Conservation (phyloP, 495 filamentous ascomycete species). For the Talaromyces nanjingensis region DNA sequence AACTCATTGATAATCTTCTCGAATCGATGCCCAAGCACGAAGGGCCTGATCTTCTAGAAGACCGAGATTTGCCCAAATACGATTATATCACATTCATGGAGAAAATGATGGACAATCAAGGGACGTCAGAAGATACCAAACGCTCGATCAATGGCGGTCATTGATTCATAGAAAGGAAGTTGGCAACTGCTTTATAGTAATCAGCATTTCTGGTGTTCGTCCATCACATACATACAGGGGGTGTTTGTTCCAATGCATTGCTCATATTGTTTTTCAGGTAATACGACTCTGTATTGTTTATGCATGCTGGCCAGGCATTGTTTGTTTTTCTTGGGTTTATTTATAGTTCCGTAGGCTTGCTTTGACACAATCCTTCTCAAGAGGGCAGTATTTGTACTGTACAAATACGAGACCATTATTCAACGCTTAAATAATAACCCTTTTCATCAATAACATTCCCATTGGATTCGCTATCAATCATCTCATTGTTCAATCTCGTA, state of each 20-base stretch:
- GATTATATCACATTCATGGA: constrained; percentile 95
- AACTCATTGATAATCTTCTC: constrained; percentile 86
- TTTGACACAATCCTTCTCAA: not conserved
- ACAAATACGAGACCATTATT: not conserved
- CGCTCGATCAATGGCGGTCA: constrained; percentile 22
- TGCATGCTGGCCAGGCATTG: constrained; percentile 16
- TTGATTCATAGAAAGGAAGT: constrained; percentile 12
- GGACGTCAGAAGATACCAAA: constrained; percentile 1
- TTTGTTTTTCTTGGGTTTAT: constrained; percentile 19
- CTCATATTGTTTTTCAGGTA: constrained; percentile 14
- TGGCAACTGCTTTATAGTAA: constrained; percentile 10
- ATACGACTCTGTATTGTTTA: constrained; percentile 8
- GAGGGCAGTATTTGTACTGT: not conserved
- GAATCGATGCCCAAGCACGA: constrained; percentile 75
- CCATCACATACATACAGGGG: constrained; percentile 1
- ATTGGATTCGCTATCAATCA: not conserved
- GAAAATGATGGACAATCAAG: constrained; percentile 46
- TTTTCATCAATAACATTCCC: not conserved
- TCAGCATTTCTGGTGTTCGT: constrained; percentile 11
- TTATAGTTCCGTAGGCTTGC: constrained; percentile 14
- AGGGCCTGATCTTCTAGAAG: constrained; percentile 72
- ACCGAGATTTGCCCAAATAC: constrained; percentile 70
- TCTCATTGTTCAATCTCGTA: not conserved
- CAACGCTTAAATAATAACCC: too few relatives aligned
- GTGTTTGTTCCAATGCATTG: constrained; percentile 12